Conservation (phyloP, 129 eudicot species). For the Flaveria brownii region DNA sequence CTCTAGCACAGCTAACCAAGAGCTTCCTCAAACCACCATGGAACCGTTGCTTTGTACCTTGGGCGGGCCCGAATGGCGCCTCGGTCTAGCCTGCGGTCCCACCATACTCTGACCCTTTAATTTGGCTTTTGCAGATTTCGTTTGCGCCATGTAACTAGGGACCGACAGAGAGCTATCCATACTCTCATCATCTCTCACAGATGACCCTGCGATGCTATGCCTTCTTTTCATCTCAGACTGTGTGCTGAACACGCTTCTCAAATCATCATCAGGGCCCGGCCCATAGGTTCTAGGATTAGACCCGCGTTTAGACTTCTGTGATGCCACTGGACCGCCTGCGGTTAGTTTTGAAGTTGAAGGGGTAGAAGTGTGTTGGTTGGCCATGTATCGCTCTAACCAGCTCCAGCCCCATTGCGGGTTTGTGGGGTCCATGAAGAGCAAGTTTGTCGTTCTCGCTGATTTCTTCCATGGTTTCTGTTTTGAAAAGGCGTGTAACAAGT, state of each 20-base stretch:
- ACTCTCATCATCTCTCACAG: constrained; percentile 79
- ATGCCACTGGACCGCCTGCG: constrained; percentile 24
- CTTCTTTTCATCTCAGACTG: constrained; percentile 75
- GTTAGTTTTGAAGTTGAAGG: constrained; percentile 44
- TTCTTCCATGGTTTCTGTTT: constrained; percentile 86
- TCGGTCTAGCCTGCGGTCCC: constrained; percentile 39
- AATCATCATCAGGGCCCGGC: constrained; percentile 56
- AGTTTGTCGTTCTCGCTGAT: constrained; percentile 53
- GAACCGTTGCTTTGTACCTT: constrained; percentile 35
- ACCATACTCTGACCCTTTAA: constrained; percentile 47
- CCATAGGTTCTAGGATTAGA: constrained; percentile 44
- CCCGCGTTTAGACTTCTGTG: constrained; percentile 53
- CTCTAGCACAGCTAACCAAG: background rate
- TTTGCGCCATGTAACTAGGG: constrained; percentile 86
- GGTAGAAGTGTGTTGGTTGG: constrained; percentile 56
- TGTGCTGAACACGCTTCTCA: constrained; percentile 55
- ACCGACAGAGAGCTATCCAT: constrained; percentile 69
- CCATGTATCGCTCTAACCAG: constrained; percentile 94
- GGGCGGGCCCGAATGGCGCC: constrained; percentile 51
- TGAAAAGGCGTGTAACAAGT: background rate
- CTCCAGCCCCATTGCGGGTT: constrained; percentile 99
- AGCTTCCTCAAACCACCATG: constrained; percentile 31
- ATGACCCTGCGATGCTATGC: constrained; percentile 81
- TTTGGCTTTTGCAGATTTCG: constrained; percentile 77
- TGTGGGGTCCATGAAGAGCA: constrained; percentile 85